Conservation (phyloP, 192 early-diverging fungal genomes). For the Gigaspora rosea region DNA sequence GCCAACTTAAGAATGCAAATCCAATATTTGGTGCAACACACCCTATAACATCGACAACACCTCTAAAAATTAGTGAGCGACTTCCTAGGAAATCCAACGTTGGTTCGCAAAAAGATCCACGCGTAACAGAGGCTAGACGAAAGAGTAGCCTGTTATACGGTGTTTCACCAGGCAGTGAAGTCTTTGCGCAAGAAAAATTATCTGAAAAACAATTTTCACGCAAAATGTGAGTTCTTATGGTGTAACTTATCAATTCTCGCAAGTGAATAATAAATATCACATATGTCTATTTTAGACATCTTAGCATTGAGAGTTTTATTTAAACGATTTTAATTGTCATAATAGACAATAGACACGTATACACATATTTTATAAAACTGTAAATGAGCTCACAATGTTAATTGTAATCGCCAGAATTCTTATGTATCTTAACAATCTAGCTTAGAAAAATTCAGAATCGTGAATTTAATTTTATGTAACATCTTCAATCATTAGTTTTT, state of each 20-base stretch:
- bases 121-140: slow-evolving; percentile 14
- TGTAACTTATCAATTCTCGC: background rate
- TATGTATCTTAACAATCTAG: background rate
- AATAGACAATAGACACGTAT: too few relatives aligned
- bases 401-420: background rate
- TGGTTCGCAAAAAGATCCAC: slow-evolving; percentile 9
- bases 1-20: slow-evolving; percentile 11
- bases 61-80: background rate
- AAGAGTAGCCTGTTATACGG: slow-evolving; percentile 12
- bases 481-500: background rate
- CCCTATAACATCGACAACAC: background rate
- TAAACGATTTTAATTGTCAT: too few relatives aligned
- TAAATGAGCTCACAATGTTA: background rate
- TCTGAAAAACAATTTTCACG: background rate
- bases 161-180: background rate
- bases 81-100: slow-evolving; percentile 10
- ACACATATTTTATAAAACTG: too few relatives aligned
- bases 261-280: background rate
- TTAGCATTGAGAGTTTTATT: too few relatives aligned
- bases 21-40: background rate
- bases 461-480: background rate
- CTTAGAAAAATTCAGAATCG: background rate
- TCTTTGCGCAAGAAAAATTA: background rate
- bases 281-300: too few relatives aligned
- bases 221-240: slow-evolving; percentile 6